Evolutionary conservation across 2,329 filamentous ascomycete species (phyloP), one percentile per base, ranked within the genome.

Genomic region (Ophiocordyceps australis): DNA sequence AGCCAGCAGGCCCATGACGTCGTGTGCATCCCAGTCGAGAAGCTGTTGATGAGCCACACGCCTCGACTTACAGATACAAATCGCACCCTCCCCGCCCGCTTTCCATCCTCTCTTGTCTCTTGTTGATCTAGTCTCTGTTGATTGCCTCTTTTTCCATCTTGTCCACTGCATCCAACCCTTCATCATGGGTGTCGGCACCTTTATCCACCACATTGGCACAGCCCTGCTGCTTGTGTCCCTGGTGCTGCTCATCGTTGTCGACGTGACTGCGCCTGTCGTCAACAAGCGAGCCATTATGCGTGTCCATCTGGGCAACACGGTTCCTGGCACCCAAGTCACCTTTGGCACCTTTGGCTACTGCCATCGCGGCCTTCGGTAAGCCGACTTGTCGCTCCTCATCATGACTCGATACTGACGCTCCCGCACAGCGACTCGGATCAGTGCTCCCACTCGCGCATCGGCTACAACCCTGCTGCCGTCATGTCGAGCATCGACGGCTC

Each of bases 321-420:
- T 41, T 8, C 31, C 36, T 14, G 42, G 35, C 5, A 40, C 47
- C 15, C 38, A 54, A 9, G 44, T 71, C 18, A 54, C 50, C 3
- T 71, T 68, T 43, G 70, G 70, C 23, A 66, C 64, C 1, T 74
- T 72, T 46, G 70, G 70, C 7, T 66, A 60, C 41, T 75, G 70
- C 40, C 35, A 49, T 17, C 32, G 40, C 14, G 38, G 40, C 22
- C 34, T 35, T 24, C 34, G 36, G 36, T 49, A 37, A 35, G 43
- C 31, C 3, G 13, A 16, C 6, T 14, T 1, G 5, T 5, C 17
- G 8, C 12, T 10, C 11, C 11, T 6, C 6, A 15, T 3, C 5
- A 14, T 10, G 12, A 21, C 5, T 19, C 16, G 20, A 20, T 14
- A 17, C 15, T 11, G 10, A 15, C 17, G 7, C 7, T 19, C 17